Evolutionary conservation across 2,329 filamentous ascomycete species (phyloP).

Genomic region (Aspergillus costaricaensis): DNA sequence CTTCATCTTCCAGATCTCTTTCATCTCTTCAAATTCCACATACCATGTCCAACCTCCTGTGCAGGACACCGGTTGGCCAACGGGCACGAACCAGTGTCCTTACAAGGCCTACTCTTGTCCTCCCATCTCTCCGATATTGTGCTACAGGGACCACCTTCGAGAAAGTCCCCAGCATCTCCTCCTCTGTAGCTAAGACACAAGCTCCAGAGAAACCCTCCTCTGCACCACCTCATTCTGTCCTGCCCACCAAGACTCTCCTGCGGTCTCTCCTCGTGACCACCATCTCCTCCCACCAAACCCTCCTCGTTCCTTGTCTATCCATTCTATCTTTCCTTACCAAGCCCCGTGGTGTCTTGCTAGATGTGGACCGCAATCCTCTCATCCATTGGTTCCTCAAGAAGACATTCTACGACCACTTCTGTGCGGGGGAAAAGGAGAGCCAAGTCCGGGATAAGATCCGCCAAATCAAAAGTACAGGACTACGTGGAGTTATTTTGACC

Average conservation of each 20-base stretch:
- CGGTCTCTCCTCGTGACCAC: slow-evolving; percentile 49
- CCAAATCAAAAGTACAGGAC: slow-evolving; percentile 71
- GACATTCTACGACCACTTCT: slow-evolving; percentile 80
- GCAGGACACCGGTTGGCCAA: not conserved
- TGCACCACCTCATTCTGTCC: not conserved
- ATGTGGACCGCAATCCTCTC: slow-evolving; percentile 73
- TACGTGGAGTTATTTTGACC: slow-evolving; percentile 78
- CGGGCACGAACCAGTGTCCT: not conserved
- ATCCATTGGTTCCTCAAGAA: slow-evolving; percentile 68
- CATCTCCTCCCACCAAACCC: slow-evolving; percentile 53
- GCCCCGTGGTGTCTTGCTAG: slow-evolving; percentile 51
- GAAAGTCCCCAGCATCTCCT: not conserved
- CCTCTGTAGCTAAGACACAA: not conserved
- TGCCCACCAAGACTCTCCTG: slow-evolving; percentile 28
- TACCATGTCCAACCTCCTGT: not conserved
- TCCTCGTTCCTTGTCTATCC: slow-evolving; percentile 71
- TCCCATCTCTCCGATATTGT: not conserved
- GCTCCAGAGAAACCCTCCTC: not conserved
- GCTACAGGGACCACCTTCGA: not conserved
- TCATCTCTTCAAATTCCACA: not conserved
- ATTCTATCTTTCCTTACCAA: slow-evolving; percentile 30
- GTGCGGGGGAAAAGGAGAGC: slow-evolving; percentile 79
- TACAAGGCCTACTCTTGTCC: not conserved
- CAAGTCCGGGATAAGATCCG: slow-evolving; percentile 59
- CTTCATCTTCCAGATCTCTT: not conserved